These are phyloP conservation scores for Suillus subaureus DNA, from an alignment of 768 basidiomycete species.

Conservation along the genomic window DNA sequence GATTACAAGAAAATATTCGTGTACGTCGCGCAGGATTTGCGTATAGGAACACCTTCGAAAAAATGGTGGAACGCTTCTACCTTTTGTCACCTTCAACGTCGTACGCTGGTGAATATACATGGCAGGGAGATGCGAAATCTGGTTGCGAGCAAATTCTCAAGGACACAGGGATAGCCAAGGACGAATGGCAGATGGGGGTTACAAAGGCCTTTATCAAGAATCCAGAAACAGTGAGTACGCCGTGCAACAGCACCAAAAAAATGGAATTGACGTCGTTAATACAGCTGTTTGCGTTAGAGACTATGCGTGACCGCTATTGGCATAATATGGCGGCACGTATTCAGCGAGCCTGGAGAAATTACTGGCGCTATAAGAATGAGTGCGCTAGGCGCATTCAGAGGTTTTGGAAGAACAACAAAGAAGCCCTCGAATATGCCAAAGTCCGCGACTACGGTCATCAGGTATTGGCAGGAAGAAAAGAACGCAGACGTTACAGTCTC, in stretches of 20 bases:
- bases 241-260: not conserved
- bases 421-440: conserved; percentile 85
- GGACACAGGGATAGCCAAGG: conserved; percentile 93
- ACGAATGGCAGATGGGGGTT: conserved; percentile 99
- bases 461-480: conserved; percentile 88
- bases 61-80: conserved; percentile 99
- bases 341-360: conserved; percentile 95
- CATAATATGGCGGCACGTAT: conserved; percentile 99
- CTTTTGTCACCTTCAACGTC: conserved; percentile 92
- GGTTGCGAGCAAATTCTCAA: conserved; percentile 92
- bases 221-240: conserved; percentile 81
- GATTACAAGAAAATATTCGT: conserved; percentile 97
- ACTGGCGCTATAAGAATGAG: conserved; percentile 93
- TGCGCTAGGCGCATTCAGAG: conserved; percentile 94
- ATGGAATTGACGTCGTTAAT: not conserved
- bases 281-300: conserved; percentile 95
- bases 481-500: conserved; percentile 90
- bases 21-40: conserved; percentile 98
- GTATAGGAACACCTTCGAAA: conserved; percentile 97
- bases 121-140: conserved; percentile 87
- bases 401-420: conserved; percentile 99
- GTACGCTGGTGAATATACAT: conserved; percentile 98
- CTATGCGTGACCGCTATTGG: conserved; percentile 99
- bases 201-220: conserved; percentile 99
- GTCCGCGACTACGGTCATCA: conserved; percentile 95